Evolutionary conservation across 1,284 basidiomycete genomes (phyloP).

Genomic region (Malassezia furfur): DNA sequence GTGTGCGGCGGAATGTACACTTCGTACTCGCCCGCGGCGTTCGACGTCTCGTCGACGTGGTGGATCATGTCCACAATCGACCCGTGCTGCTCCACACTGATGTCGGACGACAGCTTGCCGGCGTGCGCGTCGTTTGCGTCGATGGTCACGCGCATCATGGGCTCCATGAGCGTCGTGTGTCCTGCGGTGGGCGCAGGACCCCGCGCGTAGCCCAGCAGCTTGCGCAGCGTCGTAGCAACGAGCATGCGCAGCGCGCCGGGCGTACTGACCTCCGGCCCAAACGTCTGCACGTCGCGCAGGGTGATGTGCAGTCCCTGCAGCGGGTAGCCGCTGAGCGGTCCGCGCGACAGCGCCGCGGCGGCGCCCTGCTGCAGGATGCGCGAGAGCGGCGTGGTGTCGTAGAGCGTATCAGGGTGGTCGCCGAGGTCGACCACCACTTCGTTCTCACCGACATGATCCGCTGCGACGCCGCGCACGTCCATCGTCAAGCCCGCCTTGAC

Average conservation of each 20-base stretch:
- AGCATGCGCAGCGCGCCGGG: slow-evolving; percentile 28
- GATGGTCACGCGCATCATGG: slow-evolving; percentile 40
- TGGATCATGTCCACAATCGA: slow-evolving; percentile 33
- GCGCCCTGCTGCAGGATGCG: slow-evolving; percentile 18
- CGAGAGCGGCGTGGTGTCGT: slow-evolving; percentile 1
- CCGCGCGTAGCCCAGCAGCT: slow-evolving; percentile 19
- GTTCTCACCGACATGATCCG: slow-evolving; percentile 28
- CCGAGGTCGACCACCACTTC: slow-evolving; percentile 22
- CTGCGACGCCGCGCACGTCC: slow-evolving; percentile 19
- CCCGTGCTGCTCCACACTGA: slow-evolving; percentile 37
- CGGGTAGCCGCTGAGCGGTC: slow-evolving; percentile 37
- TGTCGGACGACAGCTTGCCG: slow-evolving; percentile 38
- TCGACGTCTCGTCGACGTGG: slow-evolving; percentile 53
- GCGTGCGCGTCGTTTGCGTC: slow-evolving; percentile 23
- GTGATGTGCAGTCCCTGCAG: slow-evolving; percentile 27
- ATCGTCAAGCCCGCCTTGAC: slow-evolving; percentile 26
- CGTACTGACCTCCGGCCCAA: slow-evolving; percentile 26
- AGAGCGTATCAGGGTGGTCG: background rate
- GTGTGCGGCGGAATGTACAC: slow-evolving; percentile 63
- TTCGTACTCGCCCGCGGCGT: slow-evolving; percentile 54
- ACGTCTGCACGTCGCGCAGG: slow-evolving; percentile 22
- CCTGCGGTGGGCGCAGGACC: background rate
- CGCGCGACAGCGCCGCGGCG: slow-evolving; percentile 32
- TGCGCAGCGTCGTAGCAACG: slow-evolving; percentile 25
- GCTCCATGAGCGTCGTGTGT: slow-evolving; percentile 37